Evolutionary conservation across 2,329 filamentous ascomycete species (phyloP).

Genomic region (Ustulina deusta): DNA sequence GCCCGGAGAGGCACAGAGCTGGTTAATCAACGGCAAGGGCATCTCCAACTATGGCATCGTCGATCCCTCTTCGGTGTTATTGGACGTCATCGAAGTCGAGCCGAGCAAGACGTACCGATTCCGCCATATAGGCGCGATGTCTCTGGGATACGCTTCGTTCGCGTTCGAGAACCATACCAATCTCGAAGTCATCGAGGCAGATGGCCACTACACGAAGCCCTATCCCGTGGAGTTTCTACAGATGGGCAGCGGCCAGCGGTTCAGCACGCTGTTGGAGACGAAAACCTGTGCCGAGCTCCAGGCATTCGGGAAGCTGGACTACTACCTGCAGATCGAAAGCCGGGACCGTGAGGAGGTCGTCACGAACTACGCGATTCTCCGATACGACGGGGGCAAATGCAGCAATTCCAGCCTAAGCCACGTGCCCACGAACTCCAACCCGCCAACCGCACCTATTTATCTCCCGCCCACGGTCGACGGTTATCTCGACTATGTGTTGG

Average conservation of each 20-base stretch:
- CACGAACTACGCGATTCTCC: conserved; percentile 31
- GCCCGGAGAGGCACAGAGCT: conserved; percentile 29
- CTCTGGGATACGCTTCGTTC: conserved; percentile 27
- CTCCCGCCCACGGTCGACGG: conserved; percentile 31
- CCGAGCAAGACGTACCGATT: conserved; percentile 30
- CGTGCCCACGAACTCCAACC: conserved; percentile 27
- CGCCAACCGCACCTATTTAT: conserved; percentile 8
- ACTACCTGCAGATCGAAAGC: conserved; percentile 33
- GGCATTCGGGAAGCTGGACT: conserved; percentile 29
- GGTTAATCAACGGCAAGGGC: conserved; percentile 36
- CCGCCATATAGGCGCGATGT: conserved; percentile 22
- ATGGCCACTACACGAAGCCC: conserved; percentile 31
- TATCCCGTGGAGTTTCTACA: conserved; percentile 28
- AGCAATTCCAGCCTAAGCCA: conserved; percentile 7
- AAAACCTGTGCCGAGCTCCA: conserved; percentile 28
- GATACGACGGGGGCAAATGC: conserved; percentile 30
- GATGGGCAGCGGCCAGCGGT: conserved; percentile 31
- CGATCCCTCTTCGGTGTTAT: conserved; percentile 21
- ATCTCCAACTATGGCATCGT: conserved; percentile 31
- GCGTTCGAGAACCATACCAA: conserved; percentile 33
- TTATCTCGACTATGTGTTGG: conserved; percentile 31
- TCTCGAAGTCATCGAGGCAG: conserved; percentile 31
- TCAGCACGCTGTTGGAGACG: conserved; percentile 25
- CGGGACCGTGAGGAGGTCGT: conserved; percentile 23
- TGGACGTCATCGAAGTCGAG: conserved; percentile 29